Base-by-base conservation (phyloP, 1,284 basidiomycete species). In the Trametes polyzona region DNA sequence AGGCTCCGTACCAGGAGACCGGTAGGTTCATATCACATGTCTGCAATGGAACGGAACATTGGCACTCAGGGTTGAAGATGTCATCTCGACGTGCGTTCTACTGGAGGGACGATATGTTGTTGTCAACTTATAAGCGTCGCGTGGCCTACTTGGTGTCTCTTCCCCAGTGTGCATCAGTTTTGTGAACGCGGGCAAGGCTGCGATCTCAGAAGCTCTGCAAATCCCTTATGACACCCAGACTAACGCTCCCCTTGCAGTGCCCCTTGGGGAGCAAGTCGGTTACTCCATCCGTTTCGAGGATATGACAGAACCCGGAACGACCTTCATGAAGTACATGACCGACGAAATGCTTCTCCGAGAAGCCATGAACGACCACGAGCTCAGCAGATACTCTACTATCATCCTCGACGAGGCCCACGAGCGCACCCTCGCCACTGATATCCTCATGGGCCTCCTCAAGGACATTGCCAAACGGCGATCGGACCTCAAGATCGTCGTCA, bases 221-320 rank as follows among this genome's bases (percentile, higher is more conserved):
- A 12, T 19, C 14, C n/a, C 12, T 8, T 14, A 2, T 12, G 21
- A 17, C 9, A 2, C 1, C 5, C 16, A 17, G 19, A 21, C 44
- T 64, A 11, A 61, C 42, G n/a, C n/a, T 41, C 21, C 14, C 47
- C 40, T 33, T 44, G 2, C 63, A 94, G 93, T 98, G 12, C 83
- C 88, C 74, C 87, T 98, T 10, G 95, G 94, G 52, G 90, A 93
- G 71, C 88, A 98, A 67, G 96, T 99, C 63, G 97, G 97, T 62
- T 99, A 99, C 76, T 95, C 93, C 3, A 98, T 98, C 69, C 94
- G 97, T 72, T 99, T 99, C 75, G 96, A 99, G 74, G 96, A 99
- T 71, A 94, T 95, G 88, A 98, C 96, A 10, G 91, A 95, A 63
- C 83, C 85, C 0, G 92, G 92, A 0, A 92, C 87, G 8, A 98